These are phyloP conservation scores for Diaporthe sp. DNA, from an alignment of 2,329 filamentous ascomycete genomes.

Conservation along the genomic window DNA sequence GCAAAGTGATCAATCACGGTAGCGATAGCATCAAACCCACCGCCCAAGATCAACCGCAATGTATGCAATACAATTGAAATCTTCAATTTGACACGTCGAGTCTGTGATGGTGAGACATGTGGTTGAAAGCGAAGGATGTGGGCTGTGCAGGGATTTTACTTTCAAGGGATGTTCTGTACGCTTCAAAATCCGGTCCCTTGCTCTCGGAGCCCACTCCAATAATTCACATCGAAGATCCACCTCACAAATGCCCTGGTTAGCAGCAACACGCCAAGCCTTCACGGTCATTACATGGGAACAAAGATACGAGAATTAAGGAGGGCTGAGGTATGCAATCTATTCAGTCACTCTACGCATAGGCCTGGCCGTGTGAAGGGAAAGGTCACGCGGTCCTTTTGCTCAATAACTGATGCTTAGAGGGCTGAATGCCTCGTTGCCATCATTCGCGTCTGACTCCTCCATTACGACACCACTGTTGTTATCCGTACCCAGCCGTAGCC, in stretches of 20 bases:
- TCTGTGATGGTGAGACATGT: background rate
- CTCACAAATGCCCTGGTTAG: background rate
- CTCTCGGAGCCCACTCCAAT: no score
- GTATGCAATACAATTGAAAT: background rate
- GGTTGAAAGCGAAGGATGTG: background rate
- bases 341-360: background rate
- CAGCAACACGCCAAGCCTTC: background rate
- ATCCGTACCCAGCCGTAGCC: conserved; percentile 23
- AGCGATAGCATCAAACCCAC: background rate
- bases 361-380: no score
- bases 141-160: background rate
- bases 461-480: background rate
- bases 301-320: no score
- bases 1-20: background rate
- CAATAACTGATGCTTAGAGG: background rate
- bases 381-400: background rate
- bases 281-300: no score
- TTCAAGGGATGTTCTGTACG: background rate
- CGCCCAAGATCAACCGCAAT: background rate
- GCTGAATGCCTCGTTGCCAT: background rate
- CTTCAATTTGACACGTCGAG: background rate
- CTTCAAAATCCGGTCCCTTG: no score
- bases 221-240: background rate
- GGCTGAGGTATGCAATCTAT: background rate
- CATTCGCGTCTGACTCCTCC: background rate